These are phyloP conservation scores for Termitomyces sp. DNA, from an alignment of 768 basidiomycete species.

Conservation along the genomic window DNA sequence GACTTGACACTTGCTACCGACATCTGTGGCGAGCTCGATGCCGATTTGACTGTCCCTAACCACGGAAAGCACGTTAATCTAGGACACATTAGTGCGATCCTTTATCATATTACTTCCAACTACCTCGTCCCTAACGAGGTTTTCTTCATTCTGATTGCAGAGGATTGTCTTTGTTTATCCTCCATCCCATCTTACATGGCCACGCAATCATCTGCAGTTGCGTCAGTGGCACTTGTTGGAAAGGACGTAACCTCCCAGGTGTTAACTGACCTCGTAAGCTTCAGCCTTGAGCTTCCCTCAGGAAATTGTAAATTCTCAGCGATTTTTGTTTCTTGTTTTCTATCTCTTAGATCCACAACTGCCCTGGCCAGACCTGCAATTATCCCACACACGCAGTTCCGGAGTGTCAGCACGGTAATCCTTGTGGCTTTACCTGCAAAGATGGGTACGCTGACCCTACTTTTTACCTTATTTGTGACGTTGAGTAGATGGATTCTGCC, in stretches of 20 bases:
- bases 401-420: conserved; percentile 26
- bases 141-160: conserved; percentile 17
- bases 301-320: neutral
- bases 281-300: neutral
- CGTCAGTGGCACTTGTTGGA: conserved; percentile 26
- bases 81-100: conserved; percentile 27
- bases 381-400: conserved; percentile 38
- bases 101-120: too few species aligned
- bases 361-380: conserved; percentile 21
- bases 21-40: conserved; percentile 33
- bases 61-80: conserved; percentile 16
- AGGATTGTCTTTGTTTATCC: conserved; percentile 39
- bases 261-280: conserved; percentile 30
- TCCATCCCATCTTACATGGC: conserved; percentile 27
- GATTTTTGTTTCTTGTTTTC: neutral
- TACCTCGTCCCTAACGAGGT: neutral
- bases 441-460: conserved; percentile 29
- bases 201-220: conserved; percentile 23
- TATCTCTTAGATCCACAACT: neutral
- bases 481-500: neutral
- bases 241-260: conserved; percentile 19
- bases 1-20: conserved; percentile 18
- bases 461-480: neutral
- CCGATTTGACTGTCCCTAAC: conserved; percentile 22
- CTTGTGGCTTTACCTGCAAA: conserved; percentile 42